These are phyloP conservation scores for Carex pumila DNA, from an alignment of 176 grass and related monocot species.

Conservation along the genomic window DNA sequence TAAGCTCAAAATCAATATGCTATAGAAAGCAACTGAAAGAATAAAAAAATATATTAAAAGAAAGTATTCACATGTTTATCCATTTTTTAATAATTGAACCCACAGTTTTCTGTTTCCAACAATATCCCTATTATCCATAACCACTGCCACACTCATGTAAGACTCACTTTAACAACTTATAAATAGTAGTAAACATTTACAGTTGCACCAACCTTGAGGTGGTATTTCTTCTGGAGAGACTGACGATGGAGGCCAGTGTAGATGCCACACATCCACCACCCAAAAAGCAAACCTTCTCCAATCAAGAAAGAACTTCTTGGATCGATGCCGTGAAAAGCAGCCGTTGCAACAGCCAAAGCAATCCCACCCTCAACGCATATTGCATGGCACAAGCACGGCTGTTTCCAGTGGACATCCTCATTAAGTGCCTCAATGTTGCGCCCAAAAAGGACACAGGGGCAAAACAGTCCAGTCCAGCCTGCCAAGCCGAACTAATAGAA, in stretches of 20 bases:
- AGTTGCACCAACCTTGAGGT: constrained; percentile 57
- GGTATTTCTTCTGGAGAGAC: constrained; percentile 87
- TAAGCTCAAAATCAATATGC: not conserved
- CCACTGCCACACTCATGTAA: not conserved
- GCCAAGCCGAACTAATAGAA: constrained; percentile 10
- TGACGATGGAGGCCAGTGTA: constrained; percentile 84
- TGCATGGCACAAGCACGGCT: constrained; percentile 83
- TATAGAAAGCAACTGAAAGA: not conserved
- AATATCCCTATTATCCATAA: not conserved
- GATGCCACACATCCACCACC: constrained; percentile 90
- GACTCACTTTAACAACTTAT: not conserved
- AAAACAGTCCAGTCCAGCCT: constrained; percentile 87
- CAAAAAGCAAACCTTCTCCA: constrained; percentile 77
- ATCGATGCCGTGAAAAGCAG: constrained; percentile 73
- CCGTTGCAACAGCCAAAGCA: constrained; percentile 62
- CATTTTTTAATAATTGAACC: not conserved
- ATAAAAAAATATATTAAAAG: not conserved
- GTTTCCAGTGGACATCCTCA: constrained; percentile 76
- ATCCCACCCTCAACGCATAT: constrained; percentile 88
- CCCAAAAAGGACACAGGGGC: constrained; percentile 86
- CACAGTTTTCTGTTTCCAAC: not conserved
- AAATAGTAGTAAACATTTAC: not conserved
- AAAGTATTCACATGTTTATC: not conserved
- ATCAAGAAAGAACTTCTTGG: constrained; percentile 69
- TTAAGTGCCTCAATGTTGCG: constrained; percentile 69